Conservation (phyloP, 2,329 filamentous ascomycete species). For the Pseudogymnoascus sp. region DNA sequence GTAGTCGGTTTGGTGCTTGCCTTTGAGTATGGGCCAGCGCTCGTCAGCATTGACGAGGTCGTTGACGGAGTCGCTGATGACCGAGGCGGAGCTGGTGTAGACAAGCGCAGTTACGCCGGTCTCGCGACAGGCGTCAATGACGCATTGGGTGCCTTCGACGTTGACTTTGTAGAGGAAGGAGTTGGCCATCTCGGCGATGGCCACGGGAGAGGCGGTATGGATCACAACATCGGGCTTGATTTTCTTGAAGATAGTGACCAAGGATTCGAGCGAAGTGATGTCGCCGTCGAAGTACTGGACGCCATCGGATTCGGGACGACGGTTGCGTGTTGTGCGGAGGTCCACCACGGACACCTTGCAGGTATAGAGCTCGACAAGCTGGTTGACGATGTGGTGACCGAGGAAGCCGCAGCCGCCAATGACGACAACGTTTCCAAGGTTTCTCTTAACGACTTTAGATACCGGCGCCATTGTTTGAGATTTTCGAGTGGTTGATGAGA, state of each 20-base stretch:
- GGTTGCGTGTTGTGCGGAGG: slow-evolving; percentile 61
- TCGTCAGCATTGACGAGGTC: slow-evolving; percentile 84
- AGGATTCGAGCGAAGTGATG: slow-evolving; percentile 58
- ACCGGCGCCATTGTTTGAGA: not conserved
- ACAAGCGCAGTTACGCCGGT: slow-evolving; percentile 73
- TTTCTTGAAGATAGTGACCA: slow-evolving; percentile 55
- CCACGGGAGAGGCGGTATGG: slow-evolving; percentile 73
- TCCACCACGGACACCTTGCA: slow-evolving; percentile 61
- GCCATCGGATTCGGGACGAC: slow-evolving; percentile 44
- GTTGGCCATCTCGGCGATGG: slow-evolving; percentile 43
- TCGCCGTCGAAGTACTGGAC: slow-evolving; percentile 67
- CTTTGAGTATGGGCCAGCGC: slow-evolving; percentile 66
- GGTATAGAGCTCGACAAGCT: slow-evolving; percentile 54
- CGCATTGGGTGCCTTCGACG: slow-evolving; percentile 71
- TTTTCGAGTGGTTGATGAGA: slow-evolving; percentile 3
- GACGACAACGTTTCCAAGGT: slow-evolving; percentile 63
- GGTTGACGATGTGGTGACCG: slow-evolving; percentile 71
- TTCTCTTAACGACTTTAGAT: slow-evolving; percentile 12
- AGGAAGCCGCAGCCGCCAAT: slow-evolving; percentile 81
- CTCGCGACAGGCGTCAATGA: slow-evolving; percentile 64
- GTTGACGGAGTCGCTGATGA: slow-evolving; percentile 70
- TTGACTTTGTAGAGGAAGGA: slow-evolving; percentile 72
- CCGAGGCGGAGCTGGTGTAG: slow-evolving; percentile 83
- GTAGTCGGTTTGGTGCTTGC: slow-evolving; percentile 63
- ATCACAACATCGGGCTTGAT: slow-evolving; percentile 75